phyloP scores from a whole-genome alignment of 495 filamentous ascomycete genomes.

The Halenospora varia region DNA sequence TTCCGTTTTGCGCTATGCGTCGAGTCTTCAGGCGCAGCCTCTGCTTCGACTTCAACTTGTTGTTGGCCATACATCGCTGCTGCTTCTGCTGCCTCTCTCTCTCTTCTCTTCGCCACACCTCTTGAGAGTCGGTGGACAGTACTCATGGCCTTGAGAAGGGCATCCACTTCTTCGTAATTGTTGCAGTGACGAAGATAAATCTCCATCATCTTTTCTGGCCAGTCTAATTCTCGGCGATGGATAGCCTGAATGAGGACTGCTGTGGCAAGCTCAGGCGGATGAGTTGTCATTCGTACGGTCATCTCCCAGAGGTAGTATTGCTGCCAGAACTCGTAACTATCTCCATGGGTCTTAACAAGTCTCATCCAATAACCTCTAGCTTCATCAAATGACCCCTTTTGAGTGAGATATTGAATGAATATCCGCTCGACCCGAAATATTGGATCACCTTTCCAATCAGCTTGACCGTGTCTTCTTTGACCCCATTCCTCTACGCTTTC shows the following conservation, averaged over 20 bases:
- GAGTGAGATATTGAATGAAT: slow-evolving; percentile 82
- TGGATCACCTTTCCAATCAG: slow-evolving; percentile 74
- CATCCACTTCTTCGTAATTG: slow-evolving; percentile 73
- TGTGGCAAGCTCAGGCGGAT: slow-evolving; percentile 58
- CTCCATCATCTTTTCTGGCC: slow-evolving; percentile 86
- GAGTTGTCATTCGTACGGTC: slow-evolving; percentile 34
- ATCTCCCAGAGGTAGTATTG: slow-evolving; percentile 90
- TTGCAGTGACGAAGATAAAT: slow-evolving; percentile 81
- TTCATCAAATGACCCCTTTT: slow-evolving; percentile 60
- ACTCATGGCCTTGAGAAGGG: slow-evolving; percentile 65
- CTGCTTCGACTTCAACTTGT: slow-evolving; percentile 11
- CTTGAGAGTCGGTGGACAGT: slow-evolving; percentile 63
- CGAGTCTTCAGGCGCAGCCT: slow-evolving; percentile 2
- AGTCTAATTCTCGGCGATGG: slow-evolving; percentile 68
- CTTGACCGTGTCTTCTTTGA: slow-evolving; percentile 65
- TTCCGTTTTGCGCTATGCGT: slow-evolving; percentile 58
- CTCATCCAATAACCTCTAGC: slow-evolving; percentile 71
- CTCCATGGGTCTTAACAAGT: slow-evolving; percentile 60
- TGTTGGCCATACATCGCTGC: slow-evolving; percentile 43
- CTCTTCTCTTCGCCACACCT: slow-evolving; percentile 58
- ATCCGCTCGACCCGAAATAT: slow-evolving; percentile 85
- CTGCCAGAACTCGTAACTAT: slow-evolving; percentile 90
- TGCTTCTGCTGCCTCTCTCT: slow-evolving; percentile 58
- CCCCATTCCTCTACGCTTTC: slow-evolving; percentile 79
- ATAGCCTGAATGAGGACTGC: slow-evolving; percentile 71